Evolutionary conservation across 371 early-diverging fungal species (phyloP), one percentile per base, ranked within the genome.

Genomic region (Lichtheimia hyalospora): DNA sequence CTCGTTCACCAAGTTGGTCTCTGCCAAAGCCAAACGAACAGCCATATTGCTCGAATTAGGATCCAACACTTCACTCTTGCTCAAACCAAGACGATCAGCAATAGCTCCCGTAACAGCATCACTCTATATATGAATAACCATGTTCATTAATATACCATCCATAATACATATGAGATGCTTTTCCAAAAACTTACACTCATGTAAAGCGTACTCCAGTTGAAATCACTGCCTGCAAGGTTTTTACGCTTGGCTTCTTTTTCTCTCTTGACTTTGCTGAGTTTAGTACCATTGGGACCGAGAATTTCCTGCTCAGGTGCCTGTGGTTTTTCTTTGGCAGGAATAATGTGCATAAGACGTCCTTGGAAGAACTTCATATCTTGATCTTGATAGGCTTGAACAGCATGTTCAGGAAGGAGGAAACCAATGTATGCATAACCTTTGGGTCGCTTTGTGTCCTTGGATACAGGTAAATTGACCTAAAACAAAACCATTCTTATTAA

Each of bases 21-120:
- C 98, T 15, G 98, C 98, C 42, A 97, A 81, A 0, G 98, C 97
- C 52, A 97, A 77, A 24, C 96, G 86, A 3, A 96, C 96, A 20
- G 97, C 96, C 76, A 94, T 84, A 70, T 96, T 95, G 27, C 92
- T 92, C 15, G 91, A 82, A 23, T 87, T 87, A 3, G 93, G 84
- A 71, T 93, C 90, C 63, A 98, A 69, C 12, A 98, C 86, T 12
- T 95, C 96, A 13, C 86, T 79, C 70, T 98, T 98, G 53, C 83
- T 76, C 7, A 98, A 89, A 52, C 86, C 88, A 21, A 98, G 79
- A 52, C 94, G 91, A 63, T 89, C 86, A 14, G 97, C 93, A 73
- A 98, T 96, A 13, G 96, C 89, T 63, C 92, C 95, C 0, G 92
- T 92, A 58, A 97, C 90, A 5, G 98, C 92, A 77, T 98, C 97